Percentiles rank a stretch among this genome's conserved stretches.
These are phyloP conservation scores for Fusarium chaquense DNA, from an alignment of 2,329 filamentous ascomycete species.

Conservation along the genomic window DNA sequence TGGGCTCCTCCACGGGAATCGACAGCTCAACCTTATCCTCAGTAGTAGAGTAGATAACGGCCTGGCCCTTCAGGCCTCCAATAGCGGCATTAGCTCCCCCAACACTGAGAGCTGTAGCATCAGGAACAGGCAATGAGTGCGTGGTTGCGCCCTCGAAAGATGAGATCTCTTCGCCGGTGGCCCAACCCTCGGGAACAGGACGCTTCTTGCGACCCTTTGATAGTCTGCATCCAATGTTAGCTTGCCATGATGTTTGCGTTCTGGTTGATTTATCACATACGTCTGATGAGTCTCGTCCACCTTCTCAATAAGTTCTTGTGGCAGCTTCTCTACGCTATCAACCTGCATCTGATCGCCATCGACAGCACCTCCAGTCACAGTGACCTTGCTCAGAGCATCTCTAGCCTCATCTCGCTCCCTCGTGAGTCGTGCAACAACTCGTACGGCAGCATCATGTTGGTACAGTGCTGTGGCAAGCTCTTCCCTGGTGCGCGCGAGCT, in stretches of 20 bases:
- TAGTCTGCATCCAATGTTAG: conserved; percentile 66
- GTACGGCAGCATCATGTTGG: conserved; percentile 95
- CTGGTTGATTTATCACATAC: conserved; percentile 63
- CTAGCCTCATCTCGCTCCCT: conserved; percentile 93
- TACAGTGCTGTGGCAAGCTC: conserved; percentile 95
- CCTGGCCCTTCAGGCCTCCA: conserved; percentile 79
- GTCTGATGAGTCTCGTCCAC: conserved; percentile 84
- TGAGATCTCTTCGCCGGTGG: conserved; percentile 76
- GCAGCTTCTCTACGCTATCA: conserved; percentile 78
- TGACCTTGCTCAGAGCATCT: conserved; percentile 87
- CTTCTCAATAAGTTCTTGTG: conserved; percentile 76
- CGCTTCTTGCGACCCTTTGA: conserved; percentile 92
- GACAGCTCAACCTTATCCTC: conserved; percentile 75
- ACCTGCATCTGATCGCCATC: conserved; percentile 93
- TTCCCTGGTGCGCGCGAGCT: conserved; percentile 88
- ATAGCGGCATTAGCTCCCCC: conserved; percentile 76
- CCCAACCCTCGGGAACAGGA: conserved; percentile 86
- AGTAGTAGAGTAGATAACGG: conserved; percentile 80
- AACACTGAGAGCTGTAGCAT: conserved; percentile 63
- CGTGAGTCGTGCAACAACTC: conserved; percentile 92
- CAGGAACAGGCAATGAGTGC: conserved; percentile 60
- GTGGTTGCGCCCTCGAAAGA: conserved; percentile 60
- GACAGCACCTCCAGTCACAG: conserved; percentile 69
- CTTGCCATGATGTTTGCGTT: neutral
- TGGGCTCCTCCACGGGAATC: conserved; percentile 73